Conservation (phyloP, 2,329 filamentous ascomycete species). For the Pyrenochaeta sp. region DNA sequence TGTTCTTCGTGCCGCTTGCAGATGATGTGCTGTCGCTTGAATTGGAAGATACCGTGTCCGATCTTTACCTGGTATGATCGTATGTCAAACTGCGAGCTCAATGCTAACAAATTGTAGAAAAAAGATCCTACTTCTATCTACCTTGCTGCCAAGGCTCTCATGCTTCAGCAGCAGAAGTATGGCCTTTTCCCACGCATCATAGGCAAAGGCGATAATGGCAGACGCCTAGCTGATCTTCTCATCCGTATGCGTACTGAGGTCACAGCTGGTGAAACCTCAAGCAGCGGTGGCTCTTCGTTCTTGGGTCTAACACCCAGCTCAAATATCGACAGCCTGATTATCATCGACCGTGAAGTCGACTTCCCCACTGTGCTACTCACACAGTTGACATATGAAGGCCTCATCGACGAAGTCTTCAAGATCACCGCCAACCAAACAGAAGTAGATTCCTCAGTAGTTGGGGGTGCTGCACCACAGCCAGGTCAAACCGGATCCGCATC, state of each 20-base stretch:
- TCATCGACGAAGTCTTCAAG: slow-evolving; percentile 91
- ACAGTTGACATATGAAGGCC: slow-evolving; percentile 93
- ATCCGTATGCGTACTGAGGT: slow-evolving; percentile 91
- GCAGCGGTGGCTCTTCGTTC: slow-evolving; percentile 60
- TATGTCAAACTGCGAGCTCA: not conserved
- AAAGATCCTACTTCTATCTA: slow-evolving; percentile 94
- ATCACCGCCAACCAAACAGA: slow-evolving; percentile 94
- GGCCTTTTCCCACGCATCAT: slow-evolving; percentile 94
- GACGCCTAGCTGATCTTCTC: slow-evolving; percentile 84
- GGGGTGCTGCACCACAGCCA: slow-evolving; percentile 69
- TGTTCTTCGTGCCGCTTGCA: slow-evolving; percentile 92
- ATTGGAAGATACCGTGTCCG: slow-evolving; percentile 82
- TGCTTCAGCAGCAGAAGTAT: slow-evolving; percentile 90
- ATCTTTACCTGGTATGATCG: slow-evolving; percentile 77
- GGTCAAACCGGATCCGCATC: slow-evolving; percentile 56
- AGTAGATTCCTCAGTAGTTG: slow-evolving; percentile 88
- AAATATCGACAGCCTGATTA: slow-evolving; percentile 86
- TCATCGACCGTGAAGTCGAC: slow-evolving; percentile 95
- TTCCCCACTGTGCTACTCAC: slow-evolving; percentile 91
- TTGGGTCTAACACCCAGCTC: slow-evolving; percentile 83
- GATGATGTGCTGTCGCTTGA: slow-evolving; percentile 91
- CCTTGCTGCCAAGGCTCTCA: slow-evolving; percentile 86
- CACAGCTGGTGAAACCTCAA: slow-evolving; percentile 75
- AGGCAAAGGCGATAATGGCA: slow-evolving; percentile 94
- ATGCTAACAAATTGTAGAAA: slow-evolving; percentile 55